Evolutionary conservation across 2,329 filamentous ascomycete species (phyloP), one percentile per base, ranked within the genome.

Genomic region (Cryphonectria japonica): DNA sequence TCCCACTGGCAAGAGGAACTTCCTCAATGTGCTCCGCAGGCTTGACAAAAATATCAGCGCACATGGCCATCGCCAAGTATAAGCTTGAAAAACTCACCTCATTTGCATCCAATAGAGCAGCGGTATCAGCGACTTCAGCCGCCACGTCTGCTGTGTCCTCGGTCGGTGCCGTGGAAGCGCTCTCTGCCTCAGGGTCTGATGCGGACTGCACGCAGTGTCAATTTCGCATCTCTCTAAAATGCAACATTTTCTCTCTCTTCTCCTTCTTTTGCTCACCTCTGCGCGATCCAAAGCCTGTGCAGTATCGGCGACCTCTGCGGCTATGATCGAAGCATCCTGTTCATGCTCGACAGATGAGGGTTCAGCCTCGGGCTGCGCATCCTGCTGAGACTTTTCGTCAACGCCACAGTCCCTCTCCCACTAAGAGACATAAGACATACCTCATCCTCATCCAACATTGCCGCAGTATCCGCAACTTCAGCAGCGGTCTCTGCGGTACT

Each of bases 231-330:
- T 60, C 57, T 37, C 13, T 34, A 37, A 37, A 13, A 37, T 29
- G 26, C 14, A 16, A 32, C 22, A n/a, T n/a, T 14, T 50, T 26
- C 26, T 26, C 26, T 26, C 26, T 26, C 26, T 26, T 26, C 26
- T 26, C 26, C 26, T 26, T 26, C 26, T 19, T 37, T 26, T 43
- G 60, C 69, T 71, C 37, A 71, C 69, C 50, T 67, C 54, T 11
- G 57, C 22, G n/a, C 50, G 50, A 7, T 70, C 68, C 32, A 72
- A 32, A 7, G 29, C 4, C 75, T 77, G 71, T 81, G 84, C 83
- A 37, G 78, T 79, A 69, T 85, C 80, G 34, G 82, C 81, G 43
- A 84, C 82, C 73, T 86, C 84, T 2, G 82, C 82, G 7, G 83
- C 83, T 8, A 81, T 83, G 6, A 76, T 76, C 14, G 83, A 80